Percentiles rank a stretch among this genome's conserved stretches.
Conservation (phyloP, 2,329 filamentous ascomycete species). For the Xylariales sp. region DNA sequence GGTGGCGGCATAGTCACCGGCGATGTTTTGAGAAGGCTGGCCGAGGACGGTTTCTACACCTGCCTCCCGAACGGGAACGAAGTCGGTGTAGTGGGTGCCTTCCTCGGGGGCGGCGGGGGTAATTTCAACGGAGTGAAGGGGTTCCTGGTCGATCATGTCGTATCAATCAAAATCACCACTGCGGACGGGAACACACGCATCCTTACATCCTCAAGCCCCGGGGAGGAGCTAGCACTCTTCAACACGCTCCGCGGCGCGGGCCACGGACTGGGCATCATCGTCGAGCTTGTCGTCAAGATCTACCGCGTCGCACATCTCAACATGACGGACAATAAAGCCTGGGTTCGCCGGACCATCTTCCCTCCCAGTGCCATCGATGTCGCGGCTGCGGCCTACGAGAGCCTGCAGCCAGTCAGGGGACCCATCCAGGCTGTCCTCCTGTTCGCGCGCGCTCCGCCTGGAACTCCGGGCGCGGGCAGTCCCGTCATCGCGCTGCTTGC, state of each 20-base stretch:
- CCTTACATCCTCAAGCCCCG: background rate
- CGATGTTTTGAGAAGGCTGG: constrained; percentile 1
- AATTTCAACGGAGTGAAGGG: constrained; percentile 1
- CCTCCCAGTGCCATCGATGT: background rate
- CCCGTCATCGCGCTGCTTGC: background rate
- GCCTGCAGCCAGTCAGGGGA: background rate
- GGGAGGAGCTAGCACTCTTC: constrained; percentile 1
- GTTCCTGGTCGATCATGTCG: background rate
- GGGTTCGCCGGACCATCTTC: background rate
- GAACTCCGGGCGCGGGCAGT: background rate
- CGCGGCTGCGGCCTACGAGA: background rate
- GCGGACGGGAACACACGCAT: constrained; percentile 1
- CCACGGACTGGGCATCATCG: constrained; percentile 9
- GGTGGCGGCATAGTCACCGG: constrained; percentile 2
- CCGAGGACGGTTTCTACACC: constrained; percentile 1
- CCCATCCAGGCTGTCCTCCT: background rate
- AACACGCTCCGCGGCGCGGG: constrained; percentile 8
- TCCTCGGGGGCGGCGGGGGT: background rate
- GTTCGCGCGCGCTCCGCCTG: background rate
- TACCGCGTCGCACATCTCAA: constrained; percentile 13
- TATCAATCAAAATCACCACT: constrained; percentile 3
- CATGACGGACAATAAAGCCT: constrained; percentile 3
- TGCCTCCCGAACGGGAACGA: background rate
- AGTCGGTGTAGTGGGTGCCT: constrained; percentile 1
- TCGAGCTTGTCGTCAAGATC: constrained; percentile 3